Evolutionary conservation across 2,329 filamentous ascomycete genomes (phyloP).

Genomic region (Stachybotrys chlorohalonatus): DNA sequence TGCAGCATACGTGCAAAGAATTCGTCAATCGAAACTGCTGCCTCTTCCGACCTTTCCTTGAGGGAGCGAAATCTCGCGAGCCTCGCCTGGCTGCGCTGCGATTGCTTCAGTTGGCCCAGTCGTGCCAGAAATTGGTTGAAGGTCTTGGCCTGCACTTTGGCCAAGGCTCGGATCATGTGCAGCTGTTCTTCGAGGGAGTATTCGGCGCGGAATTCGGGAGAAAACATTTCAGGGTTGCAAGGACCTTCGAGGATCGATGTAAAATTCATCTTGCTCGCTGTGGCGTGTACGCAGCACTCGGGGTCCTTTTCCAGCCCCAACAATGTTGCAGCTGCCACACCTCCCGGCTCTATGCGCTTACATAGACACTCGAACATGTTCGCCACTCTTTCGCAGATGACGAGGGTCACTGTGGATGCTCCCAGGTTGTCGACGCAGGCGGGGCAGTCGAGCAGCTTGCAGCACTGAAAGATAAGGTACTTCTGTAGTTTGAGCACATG

Average conservation of each 20-base stretch:
- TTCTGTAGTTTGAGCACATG: slow-evolving; percentile 19
- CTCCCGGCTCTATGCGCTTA: slow-evolving; percentile 2
- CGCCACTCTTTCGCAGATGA: slow-evolving; percentile 17
- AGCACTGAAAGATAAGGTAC: slow-evolving; percentile 17
- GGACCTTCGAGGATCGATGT: slow-evolving; percentile 2
- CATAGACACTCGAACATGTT: slow-evolving; percentile 19
- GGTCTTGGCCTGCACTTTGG: slow-evolving; percentile 15
- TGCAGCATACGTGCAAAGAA: slow-evolving; percentile 4
- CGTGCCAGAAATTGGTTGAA: slow-evolving; percentile 12
- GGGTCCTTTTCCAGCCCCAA: not conserved
- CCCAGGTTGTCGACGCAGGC: slow-evolving; percentile 6
- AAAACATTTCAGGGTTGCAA: slow-evolving; percentile 17
- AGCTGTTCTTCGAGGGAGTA: slow-evolving; percentile 19
- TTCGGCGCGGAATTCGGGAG: slow-evolving; percentile 11
- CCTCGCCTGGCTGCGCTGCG: slow-evolving; percentile 4
- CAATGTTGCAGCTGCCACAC: not conserved
- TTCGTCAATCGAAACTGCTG: slow-evolving; percentile 3
- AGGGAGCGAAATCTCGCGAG: slow-evolving; percentile 2
- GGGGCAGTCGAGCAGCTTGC: slow-evolving; percentile 13
- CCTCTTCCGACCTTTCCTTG: slow-evolving; percentile 1
- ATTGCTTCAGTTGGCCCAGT: slow-evolving; percentile 3
- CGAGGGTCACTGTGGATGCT: slow-evolving; percentile 13
- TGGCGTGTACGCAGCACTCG: not conserved
- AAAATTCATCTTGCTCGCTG: slow-evolving; percentile 8
- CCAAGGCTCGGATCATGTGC: slow-evolving; percentile 16